phyloP scores from a whole-genome alignment of 148 eudicot species.

The Vaccinium macrocarpon region DNA sequence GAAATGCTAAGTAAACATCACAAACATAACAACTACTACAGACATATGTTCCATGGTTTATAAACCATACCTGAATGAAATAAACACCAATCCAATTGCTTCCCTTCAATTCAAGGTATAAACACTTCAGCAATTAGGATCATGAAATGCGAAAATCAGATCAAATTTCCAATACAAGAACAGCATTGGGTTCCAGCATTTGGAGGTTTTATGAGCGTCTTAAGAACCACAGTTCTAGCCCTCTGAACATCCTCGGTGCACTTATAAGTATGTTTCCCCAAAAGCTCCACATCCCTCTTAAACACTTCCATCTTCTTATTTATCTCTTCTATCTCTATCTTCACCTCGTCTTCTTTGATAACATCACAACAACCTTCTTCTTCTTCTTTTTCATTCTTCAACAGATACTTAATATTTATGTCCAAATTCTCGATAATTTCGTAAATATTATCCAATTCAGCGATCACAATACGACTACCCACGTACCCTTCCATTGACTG shows the following conservation, averaged over 20 bases:
- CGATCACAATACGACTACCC: too few species aligned
- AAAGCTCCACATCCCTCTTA: constrained; percentile 78
- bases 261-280: constrained; percentile 73
- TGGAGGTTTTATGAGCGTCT: constrained; percentile 82
- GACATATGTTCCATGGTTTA: background rate
- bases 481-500: too few species aligned
- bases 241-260: constrained; percentile 58
- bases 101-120: too few species aligned
- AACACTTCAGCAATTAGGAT: background rate
- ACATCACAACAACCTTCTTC: constrained; percentile 22
- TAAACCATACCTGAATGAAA: too few species aligned
- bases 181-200: constrained; percentile 28
- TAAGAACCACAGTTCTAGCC: constrained; percentile 87
- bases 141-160: background rate
- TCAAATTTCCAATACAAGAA: background rate
- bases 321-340: constrained; percentile 20
- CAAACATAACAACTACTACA: too few species aligned
- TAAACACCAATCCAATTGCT: too few species aligned
- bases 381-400: constrained; percentile 26
- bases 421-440: constrained; percentile 45
- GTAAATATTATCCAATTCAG: too few species aligned
- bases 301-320: constrained; percentile 67
- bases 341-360: constrained; percentile 58
- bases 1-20: too few species aligned
- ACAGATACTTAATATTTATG: constrained; percentile 58